Evolutionary conservation across 2,329 filamentous ascomycete genomes (phyloP).

Genomic region (Tolypocladium amazonense): DNA sequence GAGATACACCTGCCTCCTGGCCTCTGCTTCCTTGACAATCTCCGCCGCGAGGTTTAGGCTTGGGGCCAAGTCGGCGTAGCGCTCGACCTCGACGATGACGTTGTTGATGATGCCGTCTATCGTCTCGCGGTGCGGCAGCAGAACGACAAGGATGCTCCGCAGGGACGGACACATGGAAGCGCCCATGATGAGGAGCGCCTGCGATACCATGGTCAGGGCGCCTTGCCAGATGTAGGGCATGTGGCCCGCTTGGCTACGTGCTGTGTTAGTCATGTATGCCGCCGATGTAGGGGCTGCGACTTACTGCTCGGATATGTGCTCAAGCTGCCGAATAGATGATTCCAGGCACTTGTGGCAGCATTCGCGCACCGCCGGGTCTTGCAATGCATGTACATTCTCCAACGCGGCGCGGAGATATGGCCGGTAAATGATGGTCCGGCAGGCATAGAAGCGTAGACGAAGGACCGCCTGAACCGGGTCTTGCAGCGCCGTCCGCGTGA

Average conservation of each 20-base stretch:
- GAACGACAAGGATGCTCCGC: slow-evolving; percentile 48
- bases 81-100: slow-evolving; percentile 65
- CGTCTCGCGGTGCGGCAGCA: slow-evolving; percentile 45
- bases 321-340: slow-evolving; percentile 67
- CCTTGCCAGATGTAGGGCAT: slow-evolving; percentile 83
- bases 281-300: slow-evolving; percentile 17
- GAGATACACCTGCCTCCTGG: slow-evolving; percentile 54
- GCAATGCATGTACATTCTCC: slow-evolving; percentile 62
- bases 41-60: slow-evolving; percentile 68
- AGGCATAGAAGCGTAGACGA: slow-evolving; percentile 71
- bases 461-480: slow-evolving; percentile 73
- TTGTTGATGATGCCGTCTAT: slow-evolving; percentile 70
- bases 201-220: slow-evolving; percentile 71
- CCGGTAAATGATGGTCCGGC: slow-evolving; percentile 76
- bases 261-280: slow-evolving; percentile 1
- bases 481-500: slow-evolving; percentile 53
- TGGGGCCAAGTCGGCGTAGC: slow-evolving; percentile 64
- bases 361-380: slow-evolving; percentile 63
- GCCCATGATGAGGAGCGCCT: slow-evolving; percentile 74
- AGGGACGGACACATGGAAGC: slow-evolving; percentile 71
- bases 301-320: slow-evolving; percentile 69
- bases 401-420: slow-evolving; percentile 74
- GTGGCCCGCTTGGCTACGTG: slow-evolving; percentile 60
- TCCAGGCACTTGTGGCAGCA: slow-evolving; percentile 75
- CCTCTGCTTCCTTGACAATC: slow-evolving; percentile 70